Evolutionary conservation across 1,284 basidiomycete species (phyloP).

Genomic region (Mrakiaceae sp.): DNA sequence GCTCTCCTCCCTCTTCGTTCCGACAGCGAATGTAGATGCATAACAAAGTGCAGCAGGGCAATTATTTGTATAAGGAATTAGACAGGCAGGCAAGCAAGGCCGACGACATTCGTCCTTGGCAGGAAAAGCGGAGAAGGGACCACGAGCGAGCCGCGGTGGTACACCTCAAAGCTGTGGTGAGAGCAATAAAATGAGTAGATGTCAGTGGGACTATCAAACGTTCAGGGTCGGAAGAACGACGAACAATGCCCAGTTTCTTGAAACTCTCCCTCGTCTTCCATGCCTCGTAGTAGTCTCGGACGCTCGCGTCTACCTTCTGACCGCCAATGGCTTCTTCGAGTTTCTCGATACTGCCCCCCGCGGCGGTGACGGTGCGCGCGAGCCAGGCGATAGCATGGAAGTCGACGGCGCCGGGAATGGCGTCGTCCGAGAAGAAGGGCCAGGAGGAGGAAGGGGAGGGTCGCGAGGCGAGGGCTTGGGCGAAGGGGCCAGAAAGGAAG

Average conservation of each 20-base stretch:
- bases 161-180: too few species aligned
- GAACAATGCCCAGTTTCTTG: constrained; percentile 27
- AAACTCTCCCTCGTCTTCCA: constrained; percentile 28
- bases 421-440: neutral
- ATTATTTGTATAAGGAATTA: too few species aligned
- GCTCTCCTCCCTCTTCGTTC: too few species aligned
- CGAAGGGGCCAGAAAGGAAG: constrained; percentile 27
- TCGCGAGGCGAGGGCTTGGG: constrained; percentile 25
- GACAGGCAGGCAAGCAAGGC: too few species aligned
- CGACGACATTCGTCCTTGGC: too few species aligned
- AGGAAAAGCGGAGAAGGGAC: too few species aligned
- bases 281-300: constrained; percentile 31
- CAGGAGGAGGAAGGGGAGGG: neutral
- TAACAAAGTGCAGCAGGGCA: too few species aligned
- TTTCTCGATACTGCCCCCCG: constrained; percentile 26
- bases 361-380: constrained; percentile 28
- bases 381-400: constrained; percentile 34
- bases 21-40: too few species aligned
- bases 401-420: constrained; percentile 1
- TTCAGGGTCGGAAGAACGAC: constrained; percentile 20
- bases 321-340: constrained; percentile 27
- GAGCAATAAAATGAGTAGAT: too few species aligned
- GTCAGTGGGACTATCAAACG: too few species aligned
- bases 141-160: too few species aligned
- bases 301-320: constrained; percentile 26